These are phyloP conservation scores for Suillus subalutaceus DNA, from an alignment of 768 basidiomycete genomes.

Conservation along the genomic window DNA sequence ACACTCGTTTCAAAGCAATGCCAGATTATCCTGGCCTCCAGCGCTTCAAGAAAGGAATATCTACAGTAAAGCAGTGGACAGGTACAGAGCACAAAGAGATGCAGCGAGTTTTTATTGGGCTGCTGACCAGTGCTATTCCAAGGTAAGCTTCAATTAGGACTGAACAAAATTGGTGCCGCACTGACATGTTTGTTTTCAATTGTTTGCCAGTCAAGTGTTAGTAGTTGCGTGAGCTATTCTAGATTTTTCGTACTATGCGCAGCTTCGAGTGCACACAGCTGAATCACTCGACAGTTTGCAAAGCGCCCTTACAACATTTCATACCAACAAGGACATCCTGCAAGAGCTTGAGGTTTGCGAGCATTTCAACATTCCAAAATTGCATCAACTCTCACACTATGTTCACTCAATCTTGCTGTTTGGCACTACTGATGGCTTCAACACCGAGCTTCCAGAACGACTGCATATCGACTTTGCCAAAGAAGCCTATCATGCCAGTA, in stretches of 20 bases:
- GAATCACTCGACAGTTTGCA: no score
- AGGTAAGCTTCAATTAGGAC: constrained; percentile 13
- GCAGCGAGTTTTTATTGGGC: constrained; percentile 36
- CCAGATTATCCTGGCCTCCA: no score
- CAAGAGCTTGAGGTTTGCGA: constrained; percentile 22
- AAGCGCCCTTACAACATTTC: no score
- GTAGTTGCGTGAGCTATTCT: no score
- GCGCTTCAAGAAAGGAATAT: constrained; percentile 38
- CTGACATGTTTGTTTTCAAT: constrained; percentile 18
- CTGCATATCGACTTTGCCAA: no score
- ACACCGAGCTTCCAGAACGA: no score
- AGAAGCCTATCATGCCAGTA: no score
- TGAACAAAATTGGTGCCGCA: no score
- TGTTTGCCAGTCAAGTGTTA: constrained; percentile 27
- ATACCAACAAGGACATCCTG: constrained; percentile 30
- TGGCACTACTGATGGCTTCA: no score
- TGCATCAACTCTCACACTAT: constrained; percentile 36
- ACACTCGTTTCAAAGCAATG: no score
- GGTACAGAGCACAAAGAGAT: constrained; percentile 45
- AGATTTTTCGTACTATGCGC: no score
- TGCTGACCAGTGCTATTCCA: constrained; percentile 27
- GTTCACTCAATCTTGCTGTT: neutral
- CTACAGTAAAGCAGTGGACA: constrained; percentile 42
- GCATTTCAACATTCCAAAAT: constrained; percentile 43
- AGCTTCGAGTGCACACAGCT: no score